These are phyloP conservation scores for Schizochytrium sp. DNA, from an alignment of 108 stramenopile species.

Conservation along the genomic window DNA sequence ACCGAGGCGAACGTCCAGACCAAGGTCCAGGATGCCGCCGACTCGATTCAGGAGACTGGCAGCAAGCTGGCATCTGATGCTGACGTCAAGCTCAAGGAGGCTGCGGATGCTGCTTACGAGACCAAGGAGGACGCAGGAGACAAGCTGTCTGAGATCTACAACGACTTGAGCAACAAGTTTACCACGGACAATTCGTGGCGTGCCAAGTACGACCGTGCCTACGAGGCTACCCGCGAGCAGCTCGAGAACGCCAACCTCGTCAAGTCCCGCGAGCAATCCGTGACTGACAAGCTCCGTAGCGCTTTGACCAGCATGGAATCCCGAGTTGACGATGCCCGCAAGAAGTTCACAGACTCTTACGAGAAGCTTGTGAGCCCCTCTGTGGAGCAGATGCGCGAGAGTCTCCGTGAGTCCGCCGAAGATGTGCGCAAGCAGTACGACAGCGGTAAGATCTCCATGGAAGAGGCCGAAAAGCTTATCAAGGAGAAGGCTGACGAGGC, in stretches of 20 bases:
- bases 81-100: background rate
- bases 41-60: background rate
- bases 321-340: conserved; percentile 32
- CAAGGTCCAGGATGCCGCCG: too few relatives aligned
- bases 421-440: conserved; percentile 34
- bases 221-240: conserved; percentile 44
- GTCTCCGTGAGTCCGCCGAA: background rate
- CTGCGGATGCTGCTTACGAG: background rate
- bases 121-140: background rate
- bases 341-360: conserved; percentile 14
- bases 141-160: background rate
- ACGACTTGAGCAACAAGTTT: background rate
- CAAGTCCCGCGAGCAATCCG: conserved; percentile 24
- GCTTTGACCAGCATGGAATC: conserved; percentile 14
- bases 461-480: conserved; percentile 18
- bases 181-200: background rate
- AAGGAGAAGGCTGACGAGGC: conserved; percentile 32
- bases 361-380: background rate
- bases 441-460: background rate
- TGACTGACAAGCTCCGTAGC: conserved; percentile 20
- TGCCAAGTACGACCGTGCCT: conserved; percentile 47
- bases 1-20: background rate
- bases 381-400: background rate
- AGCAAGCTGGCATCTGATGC: background rate
- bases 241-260: conserved; percentile 17